Evolutionary conservation across 2,329 filamentous ascomycete genomes (phyloP), one percentile per base, ranked within the genome.

Genomic region (Cercospora janseana): DNA sequence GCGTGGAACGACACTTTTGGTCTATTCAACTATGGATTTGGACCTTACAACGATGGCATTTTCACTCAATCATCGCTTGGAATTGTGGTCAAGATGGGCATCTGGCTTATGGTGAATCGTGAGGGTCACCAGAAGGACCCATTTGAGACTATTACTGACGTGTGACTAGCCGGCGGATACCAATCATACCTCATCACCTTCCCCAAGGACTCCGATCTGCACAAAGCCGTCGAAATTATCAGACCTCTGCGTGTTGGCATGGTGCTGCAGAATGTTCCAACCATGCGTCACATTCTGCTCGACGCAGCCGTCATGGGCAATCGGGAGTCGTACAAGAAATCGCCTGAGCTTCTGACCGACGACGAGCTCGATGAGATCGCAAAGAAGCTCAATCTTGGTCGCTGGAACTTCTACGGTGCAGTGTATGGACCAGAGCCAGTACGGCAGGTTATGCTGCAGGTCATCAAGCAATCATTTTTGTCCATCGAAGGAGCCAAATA

Each of bases 371-470:
- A 75, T 27, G 60, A 49, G 1, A 72, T 76, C 4, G 71, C 72
- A 2, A 57, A 61, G 20, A 64, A 69, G 38, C 67, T 75, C 4
- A 65, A 68, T 24, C 64, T 77, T 0, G 73, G 73, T n/a, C 62
- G 72, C 1, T 79, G 76, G 75, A 72, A 75, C 45, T 77, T 78
- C 62, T 78, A 78, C 58, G 75, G 75, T 12, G 73, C 74, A 15
- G 66, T 69, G 7, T 70, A 70, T 44, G 68, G 68, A 1, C 65
- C 68, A 9, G 29, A 53, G 13, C 54, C 63, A 4, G 53, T 64
- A 9, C 63, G 64, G n/a, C 56, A 64, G 10, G 58, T 56, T 12
- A 60, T 66, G 50, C 53, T 69, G n/a, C 62, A 64, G 4, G 62
- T 72, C 7, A 70, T 79, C 57, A 73, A 76, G 59, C 54, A 61